Conservation (phyloP, 2,329 filamentous ascomycete species). For the Microdochium paspali region DNA sequence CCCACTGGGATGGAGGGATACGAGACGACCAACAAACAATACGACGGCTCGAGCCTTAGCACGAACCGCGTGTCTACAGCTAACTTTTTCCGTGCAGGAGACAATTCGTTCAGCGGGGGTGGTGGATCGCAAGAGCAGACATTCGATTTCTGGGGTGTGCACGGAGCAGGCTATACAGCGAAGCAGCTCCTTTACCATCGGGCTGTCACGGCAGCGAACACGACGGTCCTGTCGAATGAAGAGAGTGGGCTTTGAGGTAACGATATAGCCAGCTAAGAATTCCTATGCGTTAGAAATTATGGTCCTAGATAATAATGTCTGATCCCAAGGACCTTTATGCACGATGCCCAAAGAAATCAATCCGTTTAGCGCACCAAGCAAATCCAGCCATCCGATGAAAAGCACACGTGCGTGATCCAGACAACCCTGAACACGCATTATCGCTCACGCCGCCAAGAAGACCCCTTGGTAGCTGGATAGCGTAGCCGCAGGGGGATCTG, state of each 20-base stretch:
- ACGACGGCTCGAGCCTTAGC: conserved; percentile 20
- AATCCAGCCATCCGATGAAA: too few relatives aligned
- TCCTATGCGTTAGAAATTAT: not conserved
- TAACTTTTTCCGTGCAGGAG: conserved; percentile 36
- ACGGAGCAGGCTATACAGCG: conserved; percentile 9
- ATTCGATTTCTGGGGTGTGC: conserved; percentile 42
- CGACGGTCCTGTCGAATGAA: not conserved
- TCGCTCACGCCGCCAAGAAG: too few relatives aligned
- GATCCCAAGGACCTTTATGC: not conserved
- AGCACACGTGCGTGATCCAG: too few relatives aligned
- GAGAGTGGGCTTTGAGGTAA: not conserved
- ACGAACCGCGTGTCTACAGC: conserved; percentile 52
- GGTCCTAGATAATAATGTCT: not conserved
- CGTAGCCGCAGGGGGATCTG: too few relatives aligned
- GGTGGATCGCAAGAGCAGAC: conserved; percentile 47
- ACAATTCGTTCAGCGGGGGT: conserved; percentile 36
- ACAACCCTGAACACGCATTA: too few relatives aligned
- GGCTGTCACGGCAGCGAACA: conserved; percentile 26
- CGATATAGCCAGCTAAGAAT: too few relatives aligned
- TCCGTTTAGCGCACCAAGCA: too few relatives aligned
- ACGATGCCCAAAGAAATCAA: too few relatives aligned
- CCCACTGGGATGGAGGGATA: conserved; percentile 54
- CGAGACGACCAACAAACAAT: conserved; percentile 15
- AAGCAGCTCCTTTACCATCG: conserved; percentile 43
- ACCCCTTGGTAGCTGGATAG: too few relatives aligned